Base-by-base conservation (phyloP, 2,329 filamentous ascomycete species). In the Thermomyces lanuginosus region DNA sequence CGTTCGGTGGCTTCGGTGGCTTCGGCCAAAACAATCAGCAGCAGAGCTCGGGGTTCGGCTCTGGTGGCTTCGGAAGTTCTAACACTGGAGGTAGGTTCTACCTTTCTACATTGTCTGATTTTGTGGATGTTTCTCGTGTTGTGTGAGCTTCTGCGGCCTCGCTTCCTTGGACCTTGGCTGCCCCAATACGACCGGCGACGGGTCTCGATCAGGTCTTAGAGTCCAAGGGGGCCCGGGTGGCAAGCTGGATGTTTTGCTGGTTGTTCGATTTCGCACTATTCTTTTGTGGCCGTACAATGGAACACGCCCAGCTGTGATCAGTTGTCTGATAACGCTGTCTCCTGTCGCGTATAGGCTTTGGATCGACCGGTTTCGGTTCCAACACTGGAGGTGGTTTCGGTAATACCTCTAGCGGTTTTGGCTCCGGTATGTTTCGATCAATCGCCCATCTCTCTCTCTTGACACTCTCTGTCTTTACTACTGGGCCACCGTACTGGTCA, bases 11-110 rank as follows among this genome's bases (percentile, higher is more conserved):
- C 43, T 60, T 62, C 45, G 55, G 58, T 42, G 64, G 68, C 58
- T 75, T 76, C 53, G 69, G 69, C 54, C 61, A 64, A 44, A 64
- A 62, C 36, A 70, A 64, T 46, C 52, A 56, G 41, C 40, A 48
- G 49, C 50, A 57, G 52, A 60, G 45, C 37, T 45, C 48, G 28
- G 47, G 44, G 37, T 52, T 53, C 41, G 53, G 53, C 22, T 39
- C 49, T 33, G 42, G 47, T 43, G 46, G 40, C 8, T 51, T 51
- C 30, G 48, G 48, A 35, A 37, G 40, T 34, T 40, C 45, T 25
- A 43, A 38, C 32, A 42, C 47, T 40, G 39, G 40, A 52, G 49
- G 49, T 53, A 53, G 50, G 50, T 52, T 26, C 33, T 22, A 11
- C 27, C 21, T 16, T 26, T 25, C 23, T 22, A 9, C 10, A 26